Conservation (phyloP, 352 stramenopile genomes). For the Phytophthora colocasiae region DNA sequence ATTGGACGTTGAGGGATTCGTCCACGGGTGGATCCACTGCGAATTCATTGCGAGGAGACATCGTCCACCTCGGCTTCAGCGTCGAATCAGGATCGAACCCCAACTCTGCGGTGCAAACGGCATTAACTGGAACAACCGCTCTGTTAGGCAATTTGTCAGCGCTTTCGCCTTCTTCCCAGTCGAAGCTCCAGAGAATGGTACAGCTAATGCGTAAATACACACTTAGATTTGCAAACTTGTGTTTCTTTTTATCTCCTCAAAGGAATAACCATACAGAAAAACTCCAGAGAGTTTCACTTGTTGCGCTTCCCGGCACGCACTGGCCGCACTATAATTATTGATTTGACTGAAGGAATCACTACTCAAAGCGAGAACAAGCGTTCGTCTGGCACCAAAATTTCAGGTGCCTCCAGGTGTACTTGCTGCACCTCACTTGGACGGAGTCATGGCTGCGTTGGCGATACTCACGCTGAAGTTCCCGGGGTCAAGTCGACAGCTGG, state of each 20-base stretch:
- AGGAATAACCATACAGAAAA: background rate
- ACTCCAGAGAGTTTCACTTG: background rate
- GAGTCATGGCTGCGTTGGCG: constrained; percentile 12
- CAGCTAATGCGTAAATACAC: background rate
- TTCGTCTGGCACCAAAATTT: constrained; percentile 42
- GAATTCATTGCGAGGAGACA: constrained; percentile 15
- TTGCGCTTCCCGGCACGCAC: constrained; percentile 1
- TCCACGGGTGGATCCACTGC: constrained; percentile 12
- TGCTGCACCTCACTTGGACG: constrained; percentile 29
- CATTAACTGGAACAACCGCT: constrained; percentile 5
- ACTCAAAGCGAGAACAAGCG: constrained; percentile 45
- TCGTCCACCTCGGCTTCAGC: constrained; percentile 14
- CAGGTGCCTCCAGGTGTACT: constrained; percentile 24
- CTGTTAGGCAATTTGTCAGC: constrained; percentile 16
- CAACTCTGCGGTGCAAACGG: constrained; percentile 9
- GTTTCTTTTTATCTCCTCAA: too few species aligned
- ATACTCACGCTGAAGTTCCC: too few species aligned
- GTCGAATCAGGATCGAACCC: constrained; percentile 13
- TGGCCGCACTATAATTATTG: constrained; percentile 13
- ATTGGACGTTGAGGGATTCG: constrained; percentile 27
- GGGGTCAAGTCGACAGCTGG: constrained; percentile 38
- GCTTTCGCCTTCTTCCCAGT: constrained; percentile 15
- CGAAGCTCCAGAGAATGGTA: background rate
- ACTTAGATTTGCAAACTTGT: too few species aligned
- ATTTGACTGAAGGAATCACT: constrained; percentile 1